Evolutionary conservation across 1,284 basidiomycete species (phyloP).

Genomic region (Wallemia mellicola): DNA sequence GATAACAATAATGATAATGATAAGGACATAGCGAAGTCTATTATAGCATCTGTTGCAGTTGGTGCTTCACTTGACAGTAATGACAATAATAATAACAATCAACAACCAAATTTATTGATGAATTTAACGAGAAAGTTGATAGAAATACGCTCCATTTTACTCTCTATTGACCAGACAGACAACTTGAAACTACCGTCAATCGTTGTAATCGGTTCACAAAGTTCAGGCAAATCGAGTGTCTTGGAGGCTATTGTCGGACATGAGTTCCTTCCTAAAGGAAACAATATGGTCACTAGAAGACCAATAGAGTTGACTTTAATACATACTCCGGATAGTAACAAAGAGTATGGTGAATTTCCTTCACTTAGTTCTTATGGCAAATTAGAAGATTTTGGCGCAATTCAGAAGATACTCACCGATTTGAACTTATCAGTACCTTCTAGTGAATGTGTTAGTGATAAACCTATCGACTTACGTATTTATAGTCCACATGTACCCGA

Average conservation of each 20-base stretch:
- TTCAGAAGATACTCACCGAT: slow-evolving; percentile 77
- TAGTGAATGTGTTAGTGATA: slow-evolving; percentile 64
- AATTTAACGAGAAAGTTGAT: slow-evolving; percentile 83
- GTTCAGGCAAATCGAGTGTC: slow-evolving; percentile 89
- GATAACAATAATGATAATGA: background rate
- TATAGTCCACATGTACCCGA: slow-evolving; percentile 88
- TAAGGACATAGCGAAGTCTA: too few species aligned
- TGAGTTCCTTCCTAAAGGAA: slow-evolving; percentile 90
- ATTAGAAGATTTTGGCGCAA: slow-evolving; percentile 60
- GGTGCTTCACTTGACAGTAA: slow-evolving; percentile 12
- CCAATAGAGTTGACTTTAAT: slow-evolving; percentile 93
- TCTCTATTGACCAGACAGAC: slow-evolving; percentile 84
- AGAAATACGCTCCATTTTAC: slow-evolving; percentile 71
- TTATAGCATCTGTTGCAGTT: too few species aligned
- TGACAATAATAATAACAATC: slow-evolving; percentile 11
- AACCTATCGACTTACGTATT: slow-evolving; percentile 86
- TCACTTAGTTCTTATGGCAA: slow-evolving; percentile 45
- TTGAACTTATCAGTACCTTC: slow-evolving; percentile 77
- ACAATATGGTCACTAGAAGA: slow-evolving; percentile 96
- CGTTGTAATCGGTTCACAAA: slow-evolving; percentile 92
- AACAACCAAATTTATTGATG: slow-evolving; percentile 39
- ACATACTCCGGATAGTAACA: slow-evolving; percentile 36
- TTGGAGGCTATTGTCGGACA: slow-evolving; percentile 92
- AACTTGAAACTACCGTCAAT: slow-evolving; percentile 81
- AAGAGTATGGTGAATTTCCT: slow-evolving; percentile 84